Base-by-base conservation (phyloP, 495 filamentous ascomycete species). In the Gamarada debralockiae region DNA sequence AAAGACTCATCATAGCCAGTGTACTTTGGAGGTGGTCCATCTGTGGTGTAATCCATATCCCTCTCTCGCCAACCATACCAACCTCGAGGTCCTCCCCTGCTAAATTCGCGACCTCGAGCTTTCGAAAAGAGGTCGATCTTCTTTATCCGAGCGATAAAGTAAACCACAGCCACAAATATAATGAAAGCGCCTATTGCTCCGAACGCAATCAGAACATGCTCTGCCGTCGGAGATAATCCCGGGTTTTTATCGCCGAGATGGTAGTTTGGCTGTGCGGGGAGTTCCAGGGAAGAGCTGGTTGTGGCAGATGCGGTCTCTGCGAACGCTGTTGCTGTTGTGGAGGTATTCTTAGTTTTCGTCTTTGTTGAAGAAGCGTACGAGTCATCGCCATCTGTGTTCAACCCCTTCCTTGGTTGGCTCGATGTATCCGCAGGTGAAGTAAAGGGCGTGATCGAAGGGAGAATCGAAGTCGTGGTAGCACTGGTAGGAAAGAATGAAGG, bases 191-290 rank as follows among this genome's bases (percentile, higher is more conserved):
- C 60, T 63, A 79, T 77, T 15, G 74, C 65, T 15, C 75, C 74
- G 12, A 67, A 68, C 24, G 73, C 73, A 51, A 79, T 69, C 48
- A 78, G 52, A 14, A 71, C 55, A 25, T 68, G 67, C 54, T 79
- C 70, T 7, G 67, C 65, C 42, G 64, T 67, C 2, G 54, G 55
- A 38, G 58, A 53, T 14, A 64, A 24, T 17, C 24, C 17, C 4
- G 38, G 5, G 13, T 54, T 20, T 13, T 49, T 53, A 3, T 31
- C 21, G 21, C 10, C 18, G 6, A 9, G 4, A 23, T 43, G 21
- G 21, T 7, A 14, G 10, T 43, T 21, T 22, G 40, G 7, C 18
- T 43, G 40, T 4, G 40, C 18, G 27, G 27, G n/a, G 49, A 20
- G 20, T 34, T 22, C 17, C 17, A 40, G 37, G 15, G 22, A 27